Evolutionary conservation across 1,284 basidiomycete genomes (phyloP), one percentile per base, ranked within the genome.

Genomic region (Coriolopsis trogii): DNA sequence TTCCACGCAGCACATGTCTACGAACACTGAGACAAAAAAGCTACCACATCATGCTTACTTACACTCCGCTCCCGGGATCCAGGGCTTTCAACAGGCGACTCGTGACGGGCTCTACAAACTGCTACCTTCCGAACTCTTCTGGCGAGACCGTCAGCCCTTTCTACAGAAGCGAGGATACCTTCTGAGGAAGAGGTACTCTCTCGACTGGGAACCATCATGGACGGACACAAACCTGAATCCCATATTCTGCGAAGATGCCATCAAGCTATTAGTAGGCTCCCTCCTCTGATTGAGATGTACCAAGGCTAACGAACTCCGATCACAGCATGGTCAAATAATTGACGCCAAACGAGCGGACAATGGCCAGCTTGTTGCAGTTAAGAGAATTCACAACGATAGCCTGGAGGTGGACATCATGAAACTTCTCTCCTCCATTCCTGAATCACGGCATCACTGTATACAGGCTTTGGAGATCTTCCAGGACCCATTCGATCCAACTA

Each of bases 311-410:
- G 12, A n/a, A 21, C 16, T 36, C 4, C 24, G 8, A 33, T 8
- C 7, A 23, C 16, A 55, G 56, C 12, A 25, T 3, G 20, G 24
- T 30, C 7, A 48, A 15, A 37, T 60, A 13, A 46, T 67, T 13
- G 66, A 69, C 28, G 66, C 67, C 1, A 55, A 38, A 3, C 52
- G 56, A 4, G 44, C 44, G 1, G 25, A 31, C 1, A 60, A 63
- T 20, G 46, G 52, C 0, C 20, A 29, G 8, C 36, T 39, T 0
- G 66, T 69, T 4, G 39, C 61, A 1, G 46, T 67, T 13, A 69
- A 67, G 46, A 46, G 20, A 10, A 47, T 52, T 21, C n/a, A n/a
- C 9, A 34, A 18, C 2, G 53, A 55, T 9, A 39, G 13, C 2
- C 31, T 46, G 8, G 60, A 62, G 37, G 20, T 57, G 4, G 13